Evolutionary conservation across 306 rosid species (phyloP).

Genomic region (Glycyrrhiza uralensis): DNA sequence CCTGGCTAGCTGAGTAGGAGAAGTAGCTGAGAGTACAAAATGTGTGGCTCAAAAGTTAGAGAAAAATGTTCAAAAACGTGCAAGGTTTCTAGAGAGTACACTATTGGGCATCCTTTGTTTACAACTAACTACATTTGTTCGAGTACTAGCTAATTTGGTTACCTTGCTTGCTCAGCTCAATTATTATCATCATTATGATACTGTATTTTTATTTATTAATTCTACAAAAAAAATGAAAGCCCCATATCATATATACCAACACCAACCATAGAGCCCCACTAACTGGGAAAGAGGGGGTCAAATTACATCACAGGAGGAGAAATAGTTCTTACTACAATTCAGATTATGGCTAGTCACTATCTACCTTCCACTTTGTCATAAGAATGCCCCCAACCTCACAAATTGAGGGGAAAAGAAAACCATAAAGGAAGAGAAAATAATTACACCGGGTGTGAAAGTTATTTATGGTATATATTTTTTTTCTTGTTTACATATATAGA

Average conservation of each 20-base stretch:
- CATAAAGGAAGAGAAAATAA: not conserved
- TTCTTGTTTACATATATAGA: too few species aligned
- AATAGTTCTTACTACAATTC: not conserved
- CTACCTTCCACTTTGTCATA: not conserved
- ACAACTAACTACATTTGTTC: not conserved
- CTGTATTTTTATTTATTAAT: not conserved
- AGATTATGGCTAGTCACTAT: not conserved
- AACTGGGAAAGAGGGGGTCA: not conserved
- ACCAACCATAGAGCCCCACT: constrained; percentile 7
- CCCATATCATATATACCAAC: not conserved
- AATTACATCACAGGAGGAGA: not conserved
- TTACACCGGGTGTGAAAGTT: not conserved
- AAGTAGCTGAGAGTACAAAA: not conserved
- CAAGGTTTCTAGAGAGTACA: constrained; percentile 1
- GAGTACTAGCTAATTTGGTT: too few species aligned
- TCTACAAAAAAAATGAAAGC: constrained; percentile 5
- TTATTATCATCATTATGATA: too few species aligned
- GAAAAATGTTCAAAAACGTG: constrained; percentile 20
- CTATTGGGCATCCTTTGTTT: constrained; percentile 12
- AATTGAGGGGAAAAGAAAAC: not conserved
- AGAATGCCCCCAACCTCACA: constrained; percentile 25
- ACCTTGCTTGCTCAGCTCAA: not conserved
- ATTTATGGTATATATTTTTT: too few species aligned
- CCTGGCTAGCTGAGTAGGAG: not conserved
- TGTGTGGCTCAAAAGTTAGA: constrained; percentile 26